Evolutionary conservation across 2,329 filamentous ascomycete species (phyloP).

Genomic region (Periconia macrospinosa): DNA sequence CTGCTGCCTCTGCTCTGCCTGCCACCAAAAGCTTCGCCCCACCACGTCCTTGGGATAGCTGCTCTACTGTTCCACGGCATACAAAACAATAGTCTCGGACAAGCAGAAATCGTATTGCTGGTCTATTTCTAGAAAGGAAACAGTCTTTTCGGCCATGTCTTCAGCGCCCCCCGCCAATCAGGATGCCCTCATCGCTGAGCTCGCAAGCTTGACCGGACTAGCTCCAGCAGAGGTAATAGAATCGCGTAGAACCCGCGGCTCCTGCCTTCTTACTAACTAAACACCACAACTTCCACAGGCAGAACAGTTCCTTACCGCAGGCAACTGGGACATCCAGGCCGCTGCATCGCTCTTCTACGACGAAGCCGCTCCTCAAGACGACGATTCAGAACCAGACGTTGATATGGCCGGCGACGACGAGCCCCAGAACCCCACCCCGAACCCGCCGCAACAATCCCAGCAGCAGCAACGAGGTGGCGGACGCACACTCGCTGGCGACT

Average conservation of each 20-base stretch:
- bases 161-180: slow-evolving; percentile 29
- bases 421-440: slow-evolving; percentile 17
- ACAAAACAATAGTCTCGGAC: neutral
- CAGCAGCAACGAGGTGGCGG: slow-evolving; percentile 34
- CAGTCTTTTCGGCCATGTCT: slow-evolving; percentile 27
- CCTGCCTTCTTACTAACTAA: slow-evolving; percentile 25
- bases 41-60: neutral
- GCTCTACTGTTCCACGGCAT: neutral
- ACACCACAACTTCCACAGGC: slow-evolving; percentile 36
- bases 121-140: neutral
- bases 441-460: slow-evolving; percentile 23
- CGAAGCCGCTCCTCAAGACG: slow-evolving; percentile 29
- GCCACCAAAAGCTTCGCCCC: neutral
- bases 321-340: slow-evolving; percentile 51
- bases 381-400: slow-evolving; percentile 23
- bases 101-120: too few species aligned
- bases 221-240: slow-evolving; percentile 36
- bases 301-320: slow-evolving; percentile 46
- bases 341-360: slow-evolving; percentile 51
- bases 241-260: slow-evolving; percentile 25
- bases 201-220: slow-evolving; percentile 38
- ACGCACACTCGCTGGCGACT: slow-evolving; percentile 40
- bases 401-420: slow-evolving; percentile 38
- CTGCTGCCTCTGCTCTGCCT: neutral
- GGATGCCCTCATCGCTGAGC: slow-evolving; percentile 41